These are phyloP conservation scores for Pseudogymnoascus sp. DNA, from an alignment of 2,329 filamentous ascomycete species.

Conservation along the genomic window DNA sequence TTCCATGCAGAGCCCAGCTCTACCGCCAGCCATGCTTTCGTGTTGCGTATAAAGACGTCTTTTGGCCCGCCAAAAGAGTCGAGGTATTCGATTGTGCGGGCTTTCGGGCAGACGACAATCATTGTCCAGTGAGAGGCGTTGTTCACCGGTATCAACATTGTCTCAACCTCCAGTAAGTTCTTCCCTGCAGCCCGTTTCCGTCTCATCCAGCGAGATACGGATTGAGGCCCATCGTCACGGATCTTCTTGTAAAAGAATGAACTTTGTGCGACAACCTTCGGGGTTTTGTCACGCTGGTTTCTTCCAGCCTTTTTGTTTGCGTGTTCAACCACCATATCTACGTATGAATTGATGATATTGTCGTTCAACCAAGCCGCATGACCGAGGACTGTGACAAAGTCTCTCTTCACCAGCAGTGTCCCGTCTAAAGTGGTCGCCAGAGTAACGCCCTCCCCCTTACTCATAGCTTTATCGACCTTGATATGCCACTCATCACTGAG, in stretches of 20 bases:
- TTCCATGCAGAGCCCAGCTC: conserved; percentile 49
- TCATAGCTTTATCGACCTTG: background rate
- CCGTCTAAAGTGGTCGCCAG: background rate
- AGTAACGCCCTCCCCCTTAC: background rate
- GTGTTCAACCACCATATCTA: conserved; percentile 50
- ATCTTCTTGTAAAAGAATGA: conserved; percentile 58
- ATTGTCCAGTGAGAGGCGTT: conserved; percentile 66
- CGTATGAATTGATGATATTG: conserved; percentile 60
- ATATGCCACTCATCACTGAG: background rate
- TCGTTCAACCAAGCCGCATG: conserved; percentile 55
- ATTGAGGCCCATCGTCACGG: conserved; percentile 37
- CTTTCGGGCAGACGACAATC: conserved; percentile 53
- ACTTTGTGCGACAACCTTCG: conserved; percentile 53
- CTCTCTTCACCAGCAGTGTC: background rate
- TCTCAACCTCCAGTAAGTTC: conserved; percentile 56
- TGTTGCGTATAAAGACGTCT: conserved; percentile 32
- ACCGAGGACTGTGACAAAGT: background rate
- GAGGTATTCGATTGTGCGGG: conserved; percentile 55
- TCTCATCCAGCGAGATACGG: conserved; percentile 47
- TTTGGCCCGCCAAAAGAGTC: conserved; percentile 50
- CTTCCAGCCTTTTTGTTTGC: conserved; percentile 49
- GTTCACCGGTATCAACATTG: conserved; percentile 57
- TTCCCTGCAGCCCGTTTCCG: conserved; percentile 47
- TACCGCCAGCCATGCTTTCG: conserved; percentile 46
- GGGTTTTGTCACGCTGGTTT: conserved; percentile 35